Percentiles rank a stretch among this genome's conserved stretches.
Evolutionary conservation across 2,329 filamentous ascomycete genomes (phyloP).

Genomic region (Pseudophaeomoniella oleicola): DNA sequence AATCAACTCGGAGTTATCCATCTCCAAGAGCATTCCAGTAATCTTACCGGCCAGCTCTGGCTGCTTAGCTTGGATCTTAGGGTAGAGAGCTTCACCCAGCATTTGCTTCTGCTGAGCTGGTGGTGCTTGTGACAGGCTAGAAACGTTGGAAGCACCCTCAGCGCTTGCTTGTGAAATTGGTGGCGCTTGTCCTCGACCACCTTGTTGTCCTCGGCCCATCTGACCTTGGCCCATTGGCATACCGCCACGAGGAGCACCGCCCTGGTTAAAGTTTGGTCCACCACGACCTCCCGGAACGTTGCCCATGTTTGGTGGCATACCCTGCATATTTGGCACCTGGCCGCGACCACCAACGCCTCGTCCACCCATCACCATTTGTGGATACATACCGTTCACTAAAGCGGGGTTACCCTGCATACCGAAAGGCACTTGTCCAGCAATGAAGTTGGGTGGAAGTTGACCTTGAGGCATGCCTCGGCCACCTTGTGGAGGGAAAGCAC

Average conservation of each 20-base stretch:
- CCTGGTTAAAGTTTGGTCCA: constrained; percentile 28
- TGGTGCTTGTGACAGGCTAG: constrained; percentile 36
- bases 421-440: constrained; percentile 52
- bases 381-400: constrained; percentile 28
- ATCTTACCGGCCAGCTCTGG: constrained; percentile 97
- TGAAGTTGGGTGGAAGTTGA: constrained; percentile 76
- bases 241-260: constrained; percentile 21
- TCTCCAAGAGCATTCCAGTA: constrained; percentile 98
- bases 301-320: constrained; percentile 59
- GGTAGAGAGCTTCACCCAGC: constrained; percentile 93
- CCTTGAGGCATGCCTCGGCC: constrained; percentile 71
- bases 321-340: constrained; percentile 51
- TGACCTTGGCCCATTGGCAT: constrained; percentile 24
- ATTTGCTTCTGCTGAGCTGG: constrained; percentile 93
- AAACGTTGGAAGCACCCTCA: constrained; percentile 30
- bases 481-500: constrained; percentile 65
- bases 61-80: constrained; percentile 92
- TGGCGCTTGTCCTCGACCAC: constrained; percentile 28
- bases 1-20: constrained; percentile 91
- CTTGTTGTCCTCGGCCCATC: constrained; percentile 24
- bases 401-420: constrained; percentile 43
- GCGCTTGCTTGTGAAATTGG: not conserved
- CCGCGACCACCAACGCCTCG: constrained; percentile 57
- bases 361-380: constrained; percentile 58
- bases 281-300: constrained; percentile 31